Percentiles rank a stretch among this genome's conserved stretches.
Conservation (phyloP, 2,329 filamentous ascomycete genomes). For the Pseudopithomyces chartarum region DNA sequence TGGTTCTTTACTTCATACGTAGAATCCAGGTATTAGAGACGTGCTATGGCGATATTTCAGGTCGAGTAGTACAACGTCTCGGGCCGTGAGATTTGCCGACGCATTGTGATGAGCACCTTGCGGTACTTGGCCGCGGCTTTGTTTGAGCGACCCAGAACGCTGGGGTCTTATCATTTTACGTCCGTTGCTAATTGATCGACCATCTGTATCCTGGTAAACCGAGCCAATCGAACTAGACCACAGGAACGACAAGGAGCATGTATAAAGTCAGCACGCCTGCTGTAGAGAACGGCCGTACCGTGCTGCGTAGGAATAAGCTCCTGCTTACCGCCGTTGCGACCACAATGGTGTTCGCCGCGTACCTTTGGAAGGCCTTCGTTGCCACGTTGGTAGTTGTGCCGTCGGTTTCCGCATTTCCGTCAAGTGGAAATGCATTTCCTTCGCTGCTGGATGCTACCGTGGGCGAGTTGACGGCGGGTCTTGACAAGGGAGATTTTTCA, state of each 20-base stretch:
- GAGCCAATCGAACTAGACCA: neutral
- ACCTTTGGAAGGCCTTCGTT: slow-evolving; percentile 17
- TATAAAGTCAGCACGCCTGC: slow-evolving; percentile 1
- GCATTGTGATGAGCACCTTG: neutral
- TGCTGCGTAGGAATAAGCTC: neutral
- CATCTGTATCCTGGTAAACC: slow-evolving; percentile 2
- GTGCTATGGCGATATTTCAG: neutral
- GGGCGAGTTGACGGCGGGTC: slow-evolving; percentile 56
- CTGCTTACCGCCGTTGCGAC: neutral
- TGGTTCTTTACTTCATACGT: neutral
- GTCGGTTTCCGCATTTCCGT: slow-evolving; percentile 14
- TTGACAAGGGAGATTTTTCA: slow-evolving; percentile 57
- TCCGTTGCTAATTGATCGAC: neutral
- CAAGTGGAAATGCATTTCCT: slow-evolving; percentile 26
- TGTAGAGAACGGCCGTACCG: neutral
- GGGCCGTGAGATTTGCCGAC: neutral
- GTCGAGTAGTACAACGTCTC: neutral
- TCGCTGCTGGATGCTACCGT: slow-evolving; percentile 56
- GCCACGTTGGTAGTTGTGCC: slow-evolving; percentile 23
- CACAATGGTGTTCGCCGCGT: slow-evolving; percentile 13
- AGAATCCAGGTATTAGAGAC: neutral
- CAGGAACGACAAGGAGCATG: neutral
- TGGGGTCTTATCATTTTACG: slow-evolving; percentile 6
- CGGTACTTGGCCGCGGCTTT: too few relatives aligned
- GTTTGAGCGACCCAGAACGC: neutral